Evolutionary conservation across 306 rosid species (phyloP), one percentile per base, ranked within the genome.

Genomic region (Albizia julibrissin): DNA sequence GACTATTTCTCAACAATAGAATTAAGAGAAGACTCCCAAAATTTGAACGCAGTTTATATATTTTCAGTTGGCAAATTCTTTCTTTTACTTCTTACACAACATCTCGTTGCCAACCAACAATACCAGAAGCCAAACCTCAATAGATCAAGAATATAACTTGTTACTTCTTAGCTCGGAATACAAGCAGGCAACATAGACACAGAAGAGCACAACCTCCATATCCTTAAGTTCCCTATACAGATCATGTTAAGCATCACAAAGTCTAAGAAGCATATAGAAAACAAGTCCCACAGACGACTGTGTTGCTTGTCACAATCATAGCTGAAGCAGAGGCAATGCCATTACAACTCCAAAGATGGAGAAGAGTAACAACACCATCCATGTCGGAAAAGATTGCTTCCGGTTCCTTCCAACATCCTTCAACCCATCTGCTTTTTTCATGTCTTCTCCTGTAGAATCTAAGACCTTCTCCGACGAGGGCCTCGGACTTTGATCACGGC

Each of bases 311-410:
- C 69, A 74, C 87, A 86, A 95, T 88, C 87, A 95, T 56, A 92
- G 94, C 90, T 95, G 99, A 82, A 95, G 97, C 75, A 95, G 87
- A 40, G 99, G 99, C 79, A 95, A 85, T 7, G 99, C 96, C 99
- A 95, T 95, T 69, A 95, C 91, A 69, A 95, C 83, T 64, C 99
- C 98, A 67, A 93, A 93, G 83, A 92, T 84, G 77, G 99, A 95
- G 84, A 95, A 76, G 39, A 95, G 93, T 85, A 95, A 79, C 43
- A 95, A 79, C 94, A 93, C 81, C 97, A 95, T 78, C 99, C 99
- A 95, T 8, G 97, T 89, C 13, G 98, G 99, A 77, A 93, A 85
- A n/a, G 92, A 74, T 61, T 89, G 90, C 82, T 81, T 91, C 68
- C 59, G 85, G 61, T 89, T 88, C 86, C 71, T 91, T 37, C 86